phyloP scores from a whole-genome alignment of 106 monocot species.

The Platanthera guangdongensis region DNA sequence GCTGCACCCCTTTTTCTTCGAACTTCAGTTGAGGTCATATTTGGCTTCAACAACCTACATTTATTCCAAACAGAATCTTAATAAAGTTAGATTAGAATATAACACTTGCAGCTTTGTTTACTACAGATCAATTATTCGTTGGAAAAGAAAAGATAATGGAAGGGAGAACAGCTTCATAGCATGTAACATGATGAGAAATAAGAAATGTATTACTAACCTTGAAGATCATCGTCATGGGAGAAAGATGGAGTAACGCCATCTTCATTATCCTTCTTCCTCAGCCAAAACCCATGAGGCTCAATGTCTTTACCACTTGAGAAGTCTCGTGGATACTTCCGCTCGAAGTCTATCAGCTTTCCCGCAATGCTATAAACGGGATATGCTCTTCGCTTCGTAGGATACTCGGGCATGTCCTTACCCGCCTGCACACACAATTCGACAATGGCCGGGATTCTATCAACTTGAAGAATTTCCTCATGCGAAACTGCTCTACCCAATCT shows the following conservation, averaged over 20 bases:
- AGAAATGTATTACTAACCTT: conserved; percentile 17
- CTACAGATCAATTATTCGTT: too few species aligned
- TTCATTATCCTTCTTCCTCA: conserved; percentile 11
- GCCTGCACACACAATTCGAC: conserved; percentile 48
- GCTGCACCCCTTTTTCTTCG: too few species aligned
- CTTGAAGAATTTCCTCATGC: conserved; percentile 38
- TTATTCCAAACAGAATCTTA: too few species aligned
- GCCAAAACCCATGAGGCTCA: conserved; percentile 40
- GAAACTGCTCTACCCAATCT: conserved; percentile 52
- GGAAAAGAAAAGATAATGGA: neutral
- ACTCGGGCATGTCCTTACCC: conserved; percentile 35
- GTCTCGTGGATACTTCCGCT: conserved; percentile 32
- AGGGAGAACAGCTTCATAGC: neutral
- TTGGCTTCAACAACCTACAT: too few species aligned
- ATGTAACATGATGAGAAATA: neutral
- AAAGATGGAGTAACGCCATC: neutral
- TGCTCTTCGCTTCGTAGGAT: conserved; percentile 31
- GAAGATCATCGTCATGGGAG: conserved; percentile 11
- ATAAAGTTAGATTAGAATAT: too few species aligned
- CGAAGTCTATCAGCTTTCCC: conserved; percentile 56
- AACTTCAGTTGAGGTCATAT: too few species aligned
- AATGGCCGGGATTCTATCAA: conserved; percentile 44
- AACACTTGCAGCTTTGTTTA: too few species aligned
- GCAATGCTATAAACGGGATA: conserved; percentile 46
- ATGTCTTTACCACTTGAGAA: conserved; percentile 35